Base-by-base conservation (phyloP, 164 flowering plant genomes). In the Platanus orientalis region DNA sequence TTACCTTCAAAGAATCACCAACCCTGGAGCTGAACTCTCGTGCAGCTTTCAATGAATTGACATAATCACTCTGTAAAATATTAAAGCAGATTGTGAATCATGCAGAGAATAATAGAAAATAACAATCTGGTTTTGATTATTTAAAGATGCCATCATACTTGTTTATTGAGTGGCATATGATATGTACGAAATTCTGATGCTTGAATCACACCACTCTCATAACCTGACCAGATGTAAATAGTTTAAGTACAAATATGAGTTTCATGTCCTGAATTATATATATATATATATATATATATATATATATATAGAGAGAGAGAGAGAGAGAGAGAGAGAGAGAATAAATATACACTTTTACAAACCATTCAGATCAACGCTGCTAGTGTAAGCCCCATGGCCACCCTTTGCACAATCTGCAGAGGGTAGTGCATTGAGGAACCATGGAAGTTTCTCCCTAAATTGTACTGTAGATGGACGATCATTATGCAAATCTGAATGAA, bases 391-490 rank as follows among this genome's bases (percentile, higher is more conserved):
- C 60, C 97, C 99, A 79, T 85, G 96, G 25, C 99, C 99, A 76
- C 96, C 99, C 77, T 94, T 94, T 17, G 99, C 92, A 84, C 99
- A 94, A 80, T 91, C 96, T 74, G 93, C 89, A 67, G 97, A 94
- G 23, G 99, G 99, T 66, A 94, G 69, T 19, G 99, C 86, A 77
- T 78, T 71, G 26, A 94, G 92, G 67, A 91, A 91, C 99, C 99
- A 94, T 16, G 99, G 99, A 60, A 91, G 97, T 79, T 89, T 94
- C 81, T 91, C 90, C 75, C 66, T 76, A 68, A 94, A 94, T 73
- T 94, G 97, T 32, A 30, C 58, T 3, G 94, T 91, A 34, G 92
- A 80, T 71, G 99, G 99, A 42, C 99, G 96, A 58, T 73, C 92
- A 58, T 75, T 76, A 56, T 71, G 63, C 75, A 94, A 78, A 66